Evolutionary conservation across 2,329 filamentous ascomycete species (phyloP), one percentile per base, ranked within the genome.

Genomic region (Colletotrichum simmondsii): DNA sequence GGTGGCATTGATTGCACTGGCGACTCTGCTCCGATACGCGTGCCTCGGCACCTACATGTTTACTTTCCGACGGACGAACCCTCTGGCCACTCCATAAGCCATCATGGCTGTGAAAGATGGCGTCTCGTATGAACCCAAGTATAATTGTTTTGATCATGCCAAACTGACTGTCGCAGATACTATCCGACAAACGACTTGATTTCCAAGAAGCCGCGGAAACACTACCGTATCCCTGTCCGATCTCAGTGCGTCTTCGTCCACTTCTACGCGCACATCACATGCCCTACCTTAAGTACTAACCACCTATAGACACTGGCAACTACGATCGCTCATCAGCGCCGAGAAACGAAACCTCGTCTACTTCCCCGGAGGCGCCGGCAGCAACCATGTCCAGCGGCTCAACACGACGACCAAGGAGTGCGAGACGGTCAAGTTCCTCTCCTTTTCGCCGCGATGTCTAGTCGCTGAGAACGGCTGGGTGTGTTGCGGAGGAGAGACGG

Each of bases 401-500:
- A 89, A 95, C 78, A 91, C 92, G 71, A 89, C 84, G 72, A 92
- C 89, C 76, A 91, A 87, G 81, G 93, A 92, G 86, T 92, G 90
- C 84, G 94, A 93, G 83, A 92, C 89, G 74, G 90, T 94, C 81
- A 94, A 91, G 65, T 86, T 91, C 35, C 86, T 95, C 76, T 91
- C 87, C 76, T 97, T 92, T 82, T 89, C 82, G 77, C 93, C 95
- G n/a, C 90, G 94, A 83, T 98, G 96, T 81, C 90, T 98, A 7
- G 93, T 94, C n/a, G 93, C 94, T 8, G 92, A 92, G 65, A 90
- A 94, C 78, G 95, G 95, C 65, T 98, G 94, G 93, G 89, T 98
- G 49, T 98, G 94, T 78, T 94, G 95, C 59, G 97, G 96, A 59
- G 96, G 96, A 72, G 93, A 97, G 78, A 91, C 91, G 76, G 97